Evolutionary conservation across 2,329 filamentous ascomycete genomes (phyloP).

Genomic region (Coleophoma cylindrospora): DNA sequence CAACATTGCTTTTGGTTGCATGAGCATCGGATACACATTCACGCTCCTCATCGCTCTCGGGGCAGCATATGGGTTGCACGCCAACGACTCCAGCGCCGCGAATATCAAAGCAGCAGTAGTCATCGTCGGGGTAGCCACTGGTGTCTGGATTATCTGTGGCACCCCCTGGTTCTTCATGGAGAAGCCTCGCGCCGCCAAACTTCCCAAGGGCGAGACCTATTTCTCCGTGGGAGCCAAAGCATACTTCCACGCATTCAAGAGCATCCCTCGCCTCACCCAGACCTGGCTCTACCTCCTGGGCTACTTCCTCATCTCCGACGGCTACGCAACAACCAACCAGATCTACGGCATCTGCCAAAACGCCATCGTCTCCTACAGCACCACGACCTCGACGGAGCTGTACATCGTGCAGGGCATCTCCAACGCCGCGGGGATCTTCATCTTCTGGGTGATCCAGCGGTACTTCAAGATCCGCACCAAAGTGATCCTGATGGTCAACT

Average conservation of each 20-base stretch:
- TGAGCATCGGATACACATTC: too few species aligned
- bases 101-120: constrained; percentile 65
- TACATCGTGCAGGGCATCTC: constrained; percentile 60
- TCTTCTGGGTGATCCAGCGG: constrained; percentile 57
- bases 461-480: constrained; percentile 56
- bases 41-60: too few species aligned
- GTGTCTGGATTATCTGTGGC: constrained; percentile 57
- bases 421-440: constrained; percentile 56
- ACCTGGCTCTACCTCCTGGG: too few species aligned
- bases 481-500: constrained; percentile 57
- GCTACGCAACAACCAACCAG: constrained; percentile 44
- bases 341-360: constrained; percentile 63
- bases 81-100: constrained; percentile 31
- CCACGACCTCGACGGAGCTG: constrained; percentile 59
- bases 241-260: too few species aligned
- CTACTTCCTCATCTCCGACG: too few species aligned
- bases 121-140: constrained; percentile 59
- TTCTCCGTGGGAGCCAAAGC: too few species aligned
- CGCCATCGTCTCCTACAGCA: constrained; percentile 58
- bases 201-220: too few species aligned
- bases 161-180: constrained; percentile 50
- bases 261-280: too few species aligned
- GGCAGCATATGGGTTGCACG: too few species aligned
- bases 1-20: too few species aligned
- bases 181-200: too few species aligned